Conservation (phyloP, 805 yeast species). For the Myxozyma sirexii region DNA sequence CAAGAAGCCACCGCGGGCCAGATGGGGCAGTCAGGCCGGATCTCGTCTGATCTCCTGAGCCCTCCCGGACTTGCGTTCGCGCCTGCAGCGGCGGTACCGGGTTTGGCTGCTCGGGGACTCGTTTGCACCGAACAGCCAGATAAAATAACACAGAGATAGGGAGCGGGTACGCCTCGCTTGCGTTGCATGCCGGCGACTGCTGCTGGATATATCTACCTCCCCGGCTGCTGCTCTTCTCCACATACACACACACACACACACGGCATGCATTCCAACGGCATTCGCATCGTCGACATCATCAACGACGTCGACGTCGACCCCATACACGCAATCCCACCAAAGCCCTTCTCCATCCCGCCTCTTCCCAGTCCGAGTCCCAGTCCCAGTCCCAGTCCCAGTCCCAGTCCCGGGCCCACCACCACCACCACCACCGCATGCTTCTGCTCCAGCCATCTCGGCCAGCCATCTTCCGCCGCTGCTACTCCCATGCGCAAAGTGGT, state of each 20-base stretch:
- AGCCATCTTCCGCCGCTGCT: not conserved
- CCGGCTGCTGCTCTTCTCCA: not conserved
- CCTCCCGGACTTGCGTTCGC: no score
- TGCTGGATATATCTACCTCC: not conserved
- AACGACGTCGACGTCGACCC: constrained; percentile 1
- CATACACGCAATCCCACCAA: not conserved
- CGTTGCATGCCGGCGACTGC: no score
- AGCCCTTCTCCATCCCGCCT: not conserved
- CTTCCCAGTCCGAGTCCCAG: not conserved
- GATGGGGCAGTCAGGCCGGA: no score
- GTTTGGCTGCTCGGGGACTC: no score
- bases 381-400: not conserved
- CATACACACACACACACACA: not conserved
- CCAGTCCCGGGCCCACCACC: not conserved
- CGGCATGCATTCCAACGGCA: not conserved
- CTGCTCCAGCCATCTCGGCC: not conserved
- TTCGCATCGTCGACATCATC: not conserved
- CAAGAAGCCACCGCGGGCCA: no score
- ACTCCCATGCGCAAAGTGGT: constrained; percentile 32
- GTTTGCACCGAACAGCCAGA: no score
- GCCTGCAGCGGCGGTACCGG: no score
- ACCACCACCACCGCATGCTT: not conserved
- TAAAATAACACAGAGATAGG: no score
- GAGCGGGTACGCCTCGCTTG: no score
- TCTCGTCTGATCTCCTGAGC: no score